These are phyloP conservation scores for Sporothrix pallida DNA, from an alignment of 2,329 filamentous ascomycete genomes.

Conservation along the genomic window DNA sequence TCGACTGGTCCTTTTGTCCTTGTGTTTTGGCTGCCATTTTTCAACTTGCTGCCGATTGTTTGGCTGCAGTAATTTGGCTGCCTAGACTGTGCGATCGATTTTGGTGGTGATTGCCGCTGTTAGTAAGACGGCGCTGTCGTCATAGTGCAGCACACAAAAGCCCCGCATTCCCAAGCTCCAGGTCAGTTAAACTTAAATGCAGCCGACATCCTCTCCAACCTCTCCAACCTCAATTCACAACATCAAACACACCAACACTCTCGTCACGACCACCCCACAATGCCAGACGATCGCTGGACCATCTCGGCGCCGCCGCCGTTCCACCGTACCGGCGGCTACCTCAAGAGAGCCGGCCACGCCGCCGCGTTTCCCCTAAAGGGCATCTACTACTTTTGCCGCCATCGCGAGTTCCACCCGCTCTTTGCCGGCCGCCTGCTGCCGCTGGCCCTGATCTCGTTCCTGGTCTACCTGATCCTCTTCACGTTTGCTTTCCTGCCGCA, in stretches of 20 bases:
- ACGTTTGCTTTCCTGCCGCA: constrained; percentile 87
- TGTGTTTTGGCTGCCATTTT: background rate
- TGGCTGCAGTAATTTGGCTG: background rate
- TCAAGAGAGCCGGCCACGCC: constrained; percentile 42
- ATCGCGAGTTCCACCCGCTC: constrained; percentile 82
- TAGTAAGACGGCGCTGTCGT: constrained; percentile 14
- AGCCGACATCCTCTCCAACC: background rate
- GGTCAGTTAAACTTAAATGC: background rate
- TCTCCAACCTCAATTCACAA: background rate
- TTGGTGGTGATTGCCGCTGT: background rate
- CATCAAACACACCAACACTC: background rate
- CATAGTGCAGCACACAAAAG: constrained; percentile 8
- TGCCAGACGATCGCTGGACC: constrained; percentile 12
- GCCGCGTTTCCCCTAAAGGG: constrained; percentile 69
- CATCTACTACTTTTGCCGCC: constrained; percentile 78
- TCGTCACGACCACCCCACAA: background rate
- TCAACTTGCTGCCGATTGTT: background rate
- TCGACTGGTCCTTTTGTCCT: background rate
- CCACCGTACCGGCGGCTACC: constrained; percentile 30
- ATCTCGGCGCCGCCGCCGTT: constrained; percentile 22
- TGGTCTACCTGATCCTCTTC: constrained; percentile 86
- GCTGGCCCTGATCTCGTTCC: constrained; percentile 77
- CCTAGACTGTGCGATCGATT: background rate
- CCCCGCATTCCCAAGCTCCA: background rate
- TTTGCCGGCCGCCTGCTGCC: constrained; percentile 79